A percentile compares a stretch with the other conserved stretches of the same genome.
Evolutionary conservation across 2,329 filamentous ascomycete genomes (phyloP).

Genomic region (Diaporthe vaccinii): DNA sequence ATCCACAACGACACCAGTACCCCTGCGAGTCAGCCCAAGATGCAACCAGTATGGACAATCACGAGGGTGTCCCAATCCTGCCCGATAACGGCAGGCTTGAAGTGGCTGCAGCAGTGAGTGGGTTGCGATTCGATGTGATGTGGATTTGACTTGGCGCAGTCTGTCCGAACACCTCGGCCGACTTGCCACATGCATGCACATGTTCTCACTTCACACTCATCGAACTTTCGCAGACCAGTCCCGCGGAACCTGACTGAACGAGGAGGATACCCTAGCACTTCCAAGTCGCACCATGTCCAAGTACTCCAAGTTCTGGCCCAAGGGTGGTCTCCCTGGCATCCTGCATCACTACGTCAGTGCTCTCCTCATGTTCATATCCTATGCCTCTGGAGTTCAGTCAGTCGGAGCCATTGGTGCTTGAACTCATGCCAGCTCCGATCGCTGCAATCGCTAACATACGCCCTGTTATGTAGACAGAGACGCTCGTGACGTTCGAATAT

Average conservation of each 20-base stretch:
- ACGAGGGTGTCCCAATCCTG: background rate
- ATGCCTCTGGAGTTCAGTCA: background rate
- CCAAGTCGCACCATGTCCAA: constrained; percentile 41
- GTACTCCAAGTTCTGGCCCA: constrained; percentile 52
- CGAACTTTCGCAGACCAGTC: background rate
- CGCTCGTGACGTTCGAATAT: constrained; percentile 55
- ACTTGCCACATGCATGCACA: background rate
- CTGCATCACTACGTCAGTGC: constrained; percentile 51
- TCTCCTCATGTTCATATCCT: background rate
- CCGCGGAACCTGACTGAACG: background rate
- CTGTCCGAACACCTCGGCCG: constrained; percentile 10
- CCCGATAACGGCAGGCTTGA: constrained; percentile 5
- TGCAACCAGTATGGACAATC: background rate
- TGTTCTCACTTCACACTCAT: background rate
- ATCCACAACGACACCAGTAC: background rate
- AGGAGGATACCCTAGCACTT: background rate
- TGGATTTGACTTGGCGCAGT: background rate
- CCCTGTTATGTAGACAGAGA: constrained; percentile 51
- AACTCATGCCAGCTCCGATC: background rate
- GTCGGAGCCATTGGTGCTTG: background rate
- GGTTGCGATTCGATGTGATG: constrained; percentile 2
- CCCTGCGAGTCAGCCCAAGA: constrained; percentile 4
- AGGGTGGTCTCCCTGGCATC: constrained; percentile 49
- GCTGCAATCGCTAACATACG: background rate
- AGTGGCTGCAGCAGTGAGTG: constrained; percentile 7